These are phyloP conservation scores for Kodamaea sp. DNA, from an alignment of 1,139 yeast species.

Conservation along the genomic window DNA sequence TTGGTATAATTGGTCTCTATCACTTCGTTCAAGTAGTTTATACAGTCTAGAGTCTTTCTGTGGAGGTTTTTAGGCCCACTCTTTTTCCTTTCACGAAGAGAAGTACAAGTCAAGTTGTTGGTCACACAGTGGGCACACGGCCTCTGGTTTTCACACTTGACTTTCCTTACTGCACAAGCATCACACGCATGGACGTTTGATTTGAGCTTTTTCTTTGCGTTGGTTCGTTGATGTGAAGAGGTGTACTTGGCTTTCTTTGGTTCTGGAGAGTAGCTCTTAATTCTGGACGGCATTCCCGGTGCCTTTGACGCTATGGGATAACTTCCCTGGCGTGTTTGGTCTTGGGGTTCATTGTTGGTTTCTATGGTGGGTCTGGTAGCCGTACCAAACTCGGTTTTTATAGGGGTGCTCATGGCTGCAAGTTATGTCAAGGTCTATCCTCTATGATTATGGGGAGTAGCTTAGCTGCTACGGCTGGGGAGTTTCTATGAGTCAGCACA, in stretches of 20 bases:
- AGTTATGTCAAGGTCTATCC: too few species aligned
- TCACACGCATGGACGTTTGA: constrained; percentile 35
- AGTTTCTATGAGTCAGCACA: too few species aligned
- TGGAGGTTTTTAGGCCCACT: constrained; percentile 47
- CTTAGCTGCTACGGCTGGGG: too few species aligned
- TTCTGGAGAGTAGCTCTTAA: too few species aligned
- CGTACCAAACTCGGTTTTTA: too few species aligned
- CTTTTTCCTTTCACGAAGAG: constrained; percentile 40
- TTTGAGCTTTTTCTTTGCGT: constrained; percentile 14
- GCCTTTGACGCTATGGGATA: too few species aligned
- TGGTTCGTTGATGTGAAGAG: constrained; percentile 10
- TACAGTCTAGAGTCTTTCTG: constrained; percentile 35
- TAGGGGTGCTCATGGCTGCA: too few species aligned
- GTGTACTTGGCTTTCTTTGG: constrained; percentile 5
- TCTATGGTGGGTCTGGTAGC: too few species aligned
- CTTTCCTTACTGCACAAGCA: constrained; percentile 48
- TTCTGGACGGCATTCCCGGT: too few species aligned
- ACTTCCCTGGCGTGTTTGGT: too few species aligned
- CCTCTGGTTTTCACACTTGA: constrained; percentile 41
- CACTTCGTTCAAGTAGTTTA: constrained; percentile 21
- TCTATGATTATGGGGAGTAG: too few species aligned
- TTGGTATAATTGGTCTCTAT: constrained; percentile 11
- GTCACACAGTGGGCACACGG: constrained; percentile 46
- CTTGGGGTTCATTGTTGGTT: too few species aligned
- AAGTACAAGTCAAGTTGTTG: constrained; percentile 40